phyloP scores from a whole-genome alignment of 2,329 filamentous ascomycete genomes.

The Colletotrichum sp. region DNA sequence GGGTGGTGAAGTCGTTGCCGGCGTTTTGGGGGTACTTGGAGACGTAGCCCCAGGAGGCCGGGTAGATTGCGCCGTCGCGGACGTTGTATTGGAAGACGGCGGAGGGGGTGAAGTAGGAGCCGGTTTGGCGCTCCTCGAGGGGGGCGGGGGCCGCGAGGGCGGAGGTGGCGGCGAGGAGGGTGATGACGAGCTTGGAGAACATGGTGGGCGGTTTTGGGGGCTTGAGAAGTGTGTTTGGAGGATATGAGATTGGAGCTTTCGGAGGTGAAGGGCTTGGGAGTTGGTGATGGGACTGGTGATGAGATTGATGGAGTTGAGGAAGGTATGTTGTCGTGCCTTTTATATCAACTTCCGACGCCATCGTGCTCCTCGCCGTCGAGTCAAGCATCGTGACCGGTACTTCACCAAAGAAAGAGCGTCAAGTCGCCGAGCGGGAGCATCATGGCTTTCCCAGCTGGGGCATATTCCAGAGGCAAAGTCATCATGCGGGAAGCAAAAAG shows the following conservation, averaged over 20 bases:
- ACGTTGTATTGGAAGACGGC: constrained; percentile 27
- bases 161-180: constrained; percentile 23
- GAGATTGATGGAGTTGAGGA: neutral
- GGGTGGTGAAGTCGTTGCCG: constrained; percentile 31
- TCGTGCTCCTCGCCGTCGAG: neutral
- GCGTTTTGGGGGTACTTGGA: constrained; percentile 26
- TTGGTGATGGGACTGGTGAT: neutral
- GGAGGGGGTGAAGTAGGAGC: constrained; percentile 25
- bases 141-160: constrained; percentile 25
- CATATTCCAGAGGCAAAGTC: neutral
- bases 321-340: neutral
- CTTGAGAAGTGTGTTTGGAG: neutral
- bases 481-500: neutral
- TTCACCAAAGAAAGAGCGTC: neutral
- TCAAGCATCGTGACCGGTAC: neutral
- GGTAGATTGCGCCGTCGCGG: constrained; percentile 25
- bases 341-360: neutral
- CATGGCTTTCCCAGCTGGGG: neutral
- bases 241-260: neutral
- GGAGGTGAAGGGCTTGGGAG: neutral
- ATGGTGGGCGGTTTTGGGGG: constrained; percentile 9
- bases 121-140: constrained; percentile 18
- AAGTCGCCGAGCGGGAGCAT: neutral
- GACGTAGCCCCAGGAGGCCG: constrained; percentile 16
- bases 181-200: constrained; percentile 27